Percentiles rank a stretch among this genome's conserved stretches.
phyloP scores from a whole-genome alignment of 2,329 filamentous ascomycete species.

The Pyricularia sp. region DNA sequence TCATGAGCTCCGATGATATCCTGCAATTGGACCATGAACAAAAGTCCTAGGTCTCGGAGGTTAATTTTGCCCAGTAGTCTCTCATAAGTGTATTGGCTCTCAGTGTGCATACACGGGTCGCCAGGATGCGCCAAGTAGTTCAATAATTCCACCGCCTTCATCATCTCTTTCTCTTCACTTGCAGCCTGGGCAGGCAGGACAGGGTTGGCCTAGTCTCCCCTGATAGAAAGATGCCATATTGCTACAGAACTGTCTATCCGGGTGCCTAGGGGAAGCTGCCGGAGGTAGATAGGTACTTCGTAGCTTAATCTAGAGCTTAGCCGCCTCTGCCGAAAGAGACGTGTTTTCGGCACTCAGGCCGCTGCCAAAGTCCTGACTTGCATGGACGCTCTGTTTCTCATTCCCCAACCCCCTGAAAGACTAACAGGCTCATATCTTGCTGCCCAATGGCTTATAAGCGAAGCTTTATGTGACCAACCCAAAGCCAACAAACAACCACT shows the following conservation, averaged over 20 bases:
- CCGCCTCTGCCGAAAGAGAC: neutral
- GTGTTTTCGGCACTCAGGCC: neutral
- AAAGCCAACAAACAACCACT: neutral
- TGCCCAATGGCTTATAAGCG: neutral
- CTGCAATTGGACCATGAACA: too few species aligned
- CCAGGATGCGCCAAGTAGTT: neutral
- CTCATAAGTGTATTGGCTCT: neutral
- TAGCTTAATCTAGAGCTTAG: neutral
- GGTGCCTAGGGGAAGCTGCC: neutral
- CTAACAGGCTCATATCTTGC: neutral
- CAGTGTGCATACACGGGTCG: neutral
- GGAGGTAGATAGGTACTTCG: neutral
- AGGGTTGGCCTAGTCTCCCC: neutral
- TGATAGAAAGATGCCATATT: neutral
- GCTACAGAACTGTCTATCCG: neutral
- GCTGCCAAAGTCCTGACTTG: neutral
- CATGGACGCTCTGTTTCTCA: neutral
- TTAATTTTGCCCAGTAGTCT: too few species aligned
- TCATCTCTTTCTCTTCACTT: neutral
- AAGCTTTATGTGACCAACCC: neutral
- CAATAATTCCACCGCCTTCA: neutral
- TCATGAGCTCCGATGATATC: too few species aligned
- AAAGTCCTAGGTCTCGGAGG: too few species aligned
- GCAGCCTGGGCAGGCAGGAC: too few species aligned
- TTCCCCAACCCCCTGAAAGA: neutral